Conservation (phyloP, 2,329 filamentous ascomycete genomes). For the Fusarium staphyleae region DNA sequence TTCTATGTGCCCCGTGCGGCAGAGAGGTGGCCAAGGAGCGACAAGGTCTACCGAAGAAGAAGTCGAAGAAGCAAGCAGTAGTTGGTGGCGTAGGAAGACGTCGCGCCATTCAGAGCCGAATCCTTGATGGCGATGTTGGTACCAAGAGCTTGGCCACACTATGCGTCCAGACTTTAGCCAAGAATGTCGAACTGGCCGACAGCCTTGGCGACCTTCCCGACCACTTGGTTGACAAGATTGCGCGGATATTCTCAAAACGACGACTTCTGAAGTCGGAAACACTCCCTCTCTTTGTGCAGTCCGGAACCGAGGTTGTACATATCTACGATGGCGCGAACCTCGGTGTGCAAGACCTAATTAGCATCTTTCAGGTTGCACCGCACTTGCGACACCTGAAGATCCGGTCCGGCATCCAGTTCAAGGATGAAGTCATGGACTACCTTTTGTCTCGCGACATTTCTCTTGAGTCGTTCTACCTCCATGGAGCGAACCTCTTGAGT, state of each 20-base stretch:
- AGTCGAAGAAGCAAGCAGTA: constrained; percentile 57
- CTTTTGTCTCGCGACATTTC: constrained; percentile 74
- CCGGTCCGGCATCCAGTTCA: constrained; percentile 89
- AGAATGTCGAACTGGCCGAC: constrained; percentile 68
- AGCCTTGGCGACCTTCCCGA: constrained; percentile 67
- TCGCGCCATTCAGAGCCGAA: constrained; percentile 81
- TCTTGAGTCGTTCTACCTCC: constrained; percentile 77
- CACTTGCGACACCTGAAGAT: constrained; percentile 75
- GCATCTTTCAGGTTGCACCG: constrained; percentile 79
- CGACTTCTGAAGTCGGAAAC: constrained; percentile 63
- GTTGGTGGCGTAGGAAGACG: constrained; percentile 65
- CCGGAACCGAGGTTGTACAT: constrained; percentile 57
- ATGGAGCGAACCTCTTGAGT: constrained; percentile 83
- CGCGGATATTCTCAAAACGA: constrained; percentile 66
- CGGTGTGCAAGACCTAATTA: constrained; percentile 76
- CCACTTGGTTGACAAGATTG: constrained; percentile 64
- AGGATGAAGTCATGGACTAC: constrained; percentile 83
- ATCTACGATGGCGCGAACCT: constrained; percentile 71
- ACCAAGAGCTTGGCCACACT: constrained; percentile 72
- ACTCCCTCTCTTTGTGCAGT: constrained; percentile 63
- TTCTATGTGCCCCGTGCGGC: constrained; percentile 85
- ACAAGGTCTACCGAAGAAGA: constrained; percentile 48
- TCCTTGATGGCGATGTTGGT: constrained; percentile 78
- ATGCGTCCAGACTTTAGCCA: constrained; percentile 68
- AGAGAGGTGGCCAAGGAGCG: constrained; percentile 74